These are phyloP conservation scores for Thraustotheca clavata DNA, from an alignment of 352 stramenopile species.

Conservation along the genomic window DNA sequence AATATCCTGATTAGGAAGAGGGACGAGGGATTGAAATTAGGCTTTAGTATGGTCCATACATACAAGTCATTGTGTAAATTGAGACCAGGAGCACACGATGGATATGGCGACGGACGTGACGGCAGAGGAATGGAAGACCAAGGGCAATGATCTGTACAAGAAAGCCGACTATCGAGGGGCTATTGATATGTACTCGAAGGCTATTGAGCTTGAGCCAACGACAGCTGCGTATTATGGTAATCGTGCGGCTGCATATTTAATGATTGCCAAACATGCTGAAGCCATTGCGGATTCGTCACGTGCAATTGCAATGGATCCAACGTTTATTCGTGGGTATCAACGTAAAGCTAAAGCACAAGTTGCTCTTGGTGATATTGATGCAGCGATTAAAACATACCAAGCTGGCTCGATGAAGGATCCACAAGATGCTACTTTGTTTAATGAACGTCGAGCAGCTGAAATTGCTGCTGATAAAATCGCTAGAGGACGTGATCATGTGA, in stretches of 20 bases:
- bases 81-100: neutral
- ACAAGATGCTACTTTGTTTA: slow-evolving; percentile 66
- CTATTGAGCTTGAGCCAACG: slow-evolving; percentile 80
- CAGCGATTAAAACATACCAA: slow-evolving; percentile 67
- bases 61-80: neutral
- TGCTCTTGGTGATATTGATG: slow-evolving; percentile 57
- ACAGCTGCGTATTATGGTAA: slow-evolving; percentile 87
- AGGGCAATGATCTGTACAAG: slow-evolving; percentile 90
- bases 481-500: slow-evolving; percentile 57
- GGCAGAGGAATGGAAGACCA: slow-evolving; percentile 72
- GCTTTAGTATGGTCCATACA: neutral
- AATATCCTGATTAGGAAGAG: neutral
- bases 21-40: neutral
- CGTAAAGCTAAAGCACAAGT: slow-evolving; percentile 85
- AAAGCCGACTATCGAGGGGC: slow-evolving; percentile 83
- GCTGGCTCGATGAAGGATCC: slow-evolving; percentile 59
- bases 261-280: slow-evolving; percentile 85
- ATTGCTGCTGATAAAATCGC: slow-evolving; percentile 75
- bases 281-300: slow-evolving; percentile 86
- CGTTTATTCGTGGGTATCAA: slow-evolving; percentile 87
- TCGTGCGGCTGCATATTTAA: slow-evolving; percentile 84
- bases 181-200: slow-evolving; percentile 86
- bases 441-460: slow-evolving; percentile 67
- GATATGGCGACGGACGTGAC: slow-evolving; percentile 29
- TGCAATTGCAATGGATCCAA: slow-evolving; percentile 83